A percentile compares a stretch with the other conserved stretches of the same genome.
These are phyloP conservation scores for Eutrema yunnanense DNA, from an alignment of 345 rosid species.

Conservation along the genomic window DNA sequence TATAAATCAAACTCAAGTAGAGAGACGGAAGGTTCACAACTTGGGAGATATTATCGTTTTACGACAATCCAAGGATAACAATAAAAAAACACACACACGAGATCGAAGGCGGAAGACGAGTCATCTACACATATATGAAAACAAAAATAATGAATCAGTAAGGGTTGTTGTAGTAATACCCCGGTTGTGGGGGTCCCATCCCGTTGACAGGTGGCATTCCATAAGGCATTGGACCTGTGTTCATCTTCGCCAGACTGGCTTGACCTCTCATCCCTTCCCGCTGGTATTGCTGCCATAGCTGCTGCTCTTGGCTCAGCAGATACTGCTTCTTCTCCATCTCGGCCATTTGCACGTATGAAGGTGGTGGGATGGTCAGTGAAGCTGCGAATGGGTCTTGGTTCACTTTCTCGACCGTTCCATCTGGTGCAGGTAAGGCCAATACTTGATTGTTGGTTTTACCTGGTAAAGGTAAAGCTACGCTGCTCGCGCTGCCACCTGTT, in stretches of 20 bases:
- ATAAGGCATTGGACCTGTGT: slow-evolving; percentile 46
- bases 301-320: slow-evolving; percentile 61
- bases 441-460: slow-evolving; percentile 46
- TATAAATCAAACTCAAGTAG: slow-evolving; percentile 22
- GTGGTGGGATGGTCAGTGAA: slow-evolving; percentile 56
- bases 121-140: slow-evolving; percentile 26
- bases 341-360: slow-evolving; percentile 74
- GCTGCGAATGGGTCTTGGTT: slow-evolving; percentile 81
- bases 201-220: slow-evolving; percentile 54
- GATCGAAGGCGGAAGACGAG: slow-evolving; percentile 18
- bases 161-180: slow-evolving; percentile 40
- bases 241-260: slow-evolving; percentile 57
- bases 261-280: slow-evolving; percentile 82
- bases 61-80: slow-evolving; percentile 3
- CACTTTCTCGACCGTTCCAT: slow-evolving; percentile 57
- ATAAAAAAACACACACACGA: neutral
- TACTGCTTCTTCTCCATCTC: slow-evolving; percentile 80
- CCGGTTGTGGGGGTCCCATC: slow-evolving; percentile 32
- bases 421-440: slow-evolving; percentile 78
- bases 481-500: slow-evolving; percentile 84
- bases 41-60: slow-evolving; percentile 14
- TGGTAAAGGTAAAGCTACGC: slow-evolving; percentile 58
- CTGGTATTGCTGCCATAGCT: slow-evolving; percentile 70
- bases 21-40: neutral
- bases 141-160: slow-evolving; percentile 27